Conservation (phyloP, 2,329 filamentous ascomycete genomes). For the Fusarium lateritium region DNA sequence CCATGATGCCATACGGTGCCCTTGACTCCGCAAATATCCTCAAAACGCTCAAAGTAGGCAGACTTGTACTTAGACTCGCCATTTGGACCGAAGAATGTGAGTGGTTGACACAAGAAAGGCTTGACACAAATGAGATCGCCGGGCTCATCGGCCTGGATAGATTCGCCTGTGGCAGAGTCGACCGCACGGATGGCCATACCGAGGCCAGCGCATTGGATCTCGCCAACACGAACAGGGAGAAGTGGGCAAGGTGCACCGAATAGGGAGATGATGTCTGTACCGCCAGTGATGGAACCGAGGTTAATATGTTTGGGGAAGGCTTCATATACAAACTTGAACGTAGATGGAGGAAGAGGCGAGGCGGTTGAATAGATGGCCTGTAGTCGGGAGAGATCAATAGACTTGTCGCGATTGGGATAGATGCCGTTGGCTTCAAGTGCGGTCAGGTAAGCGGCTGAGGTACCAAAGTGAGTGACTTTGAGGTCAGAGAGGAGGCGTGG, state of each 20-base stretch:
- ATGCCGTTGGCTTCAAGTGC: conserved; percentile 86
- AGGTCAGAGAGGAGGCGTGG: conserved; percentile 85
- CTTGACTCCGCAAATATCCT: conserved; percentile 56
- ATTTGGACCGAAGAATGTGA: conserved; percentile 83
- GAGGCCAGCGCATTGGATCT: conserved; percentile 83
- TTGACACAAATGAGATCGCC: conserved; percentile 90
- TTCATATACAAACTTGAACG: conserved; percentile 89
- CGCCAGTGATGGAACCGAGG: conserved; percentile 93
- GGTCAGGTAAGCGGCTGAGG: conserved; percentile 93
- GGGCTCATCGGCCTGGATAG: conserved; percentile 73
- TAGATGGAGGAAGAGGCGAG: conserved; percentile 91
- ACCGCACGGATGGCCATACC: conserved; percentile 82
- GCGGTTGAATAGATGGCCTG: conserved; percentile 95
- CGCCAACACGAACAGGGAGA: conserved; percentile 78
- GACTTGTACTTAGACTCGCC: conserved; percentile 81
- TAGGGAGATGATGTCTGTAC: conserved; percentile 95
- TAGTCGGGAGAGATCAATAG: conserved; percentile 73
- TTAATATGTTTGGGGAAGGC: conserved; percentile 87
- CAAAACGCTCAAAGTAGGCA: conserved; percentile 91
- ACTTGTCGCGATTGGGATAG: conserved; percentile 66
- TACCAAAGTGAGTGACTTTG: conserved; percentile 92
- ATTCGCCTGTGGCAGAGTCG: conserved; percentile 69
- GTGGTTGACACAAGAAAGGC: conserved; percentile 91
- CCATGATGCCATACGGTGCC: conserved; percentile 88
- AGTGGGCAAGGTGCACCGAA: conserved; percentile 89